phyloP scores from a whole-genome alignment of 176 grass and related monocot genomes.

The Alopecurus myosuroides region DNA sequence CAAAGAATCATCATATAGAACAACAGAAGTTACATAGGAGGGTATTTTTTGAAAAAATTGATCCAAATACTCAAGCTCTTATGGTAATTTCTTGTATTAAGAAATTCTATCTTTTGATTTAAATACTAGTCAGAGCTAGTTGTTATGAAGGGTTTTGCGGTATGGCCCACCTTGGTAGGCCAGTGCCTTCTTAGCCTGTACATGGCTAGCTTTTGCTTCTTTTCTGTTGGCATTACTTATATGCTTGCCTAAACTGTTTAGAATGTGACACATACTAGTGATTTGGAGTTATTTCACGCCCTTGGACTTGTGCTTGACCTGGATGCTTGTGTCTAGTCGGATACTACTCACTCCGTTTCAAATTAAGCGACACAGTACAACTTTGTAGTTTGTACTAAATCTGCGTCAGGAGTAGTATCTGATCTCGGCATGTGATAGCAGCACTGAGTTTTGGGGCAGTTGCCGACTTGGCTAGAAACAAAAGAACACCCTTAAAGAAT shows the following conservation, averaged over 20 bases:
- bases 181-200: background rate
- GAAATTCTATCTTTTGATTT: conserved; percentile 16
- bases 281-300: background rate
- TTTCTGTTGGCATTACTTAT: background rate
- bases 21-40: conserved; percentile 91
- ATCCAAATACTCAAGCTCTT: conserved; percentile 94
- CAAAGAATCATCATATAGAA: conserved; percentile 89
- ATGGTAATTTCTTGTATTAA: conserved; percentile 51
- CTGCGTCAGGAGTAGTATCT: too few relatives aligned
- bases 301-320: background rate
- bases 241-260: background rate
- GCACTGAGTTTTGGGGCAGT: background rate
- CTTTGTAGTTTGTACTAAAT: too few relatives aligned
- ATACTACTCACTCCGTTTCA: too few relatives aligned
- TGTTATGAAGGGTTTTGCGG: background rate
- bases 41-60: conserved; percentile 93
- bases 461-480: background rate
- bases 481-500: background rate
- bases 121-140: background rate
- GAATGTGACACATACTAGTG: background rate
- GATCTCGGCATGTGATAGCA: background rate
- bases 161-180: background rate
- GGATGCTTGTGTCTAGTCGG: background rate
- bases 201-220: background rate
- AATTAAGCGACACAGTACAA: too few relatives aligned